Evolutionary conservation across 352 stramenopile species (phyloP).

Genomic region (Thraustotheca clavata): DNA sequence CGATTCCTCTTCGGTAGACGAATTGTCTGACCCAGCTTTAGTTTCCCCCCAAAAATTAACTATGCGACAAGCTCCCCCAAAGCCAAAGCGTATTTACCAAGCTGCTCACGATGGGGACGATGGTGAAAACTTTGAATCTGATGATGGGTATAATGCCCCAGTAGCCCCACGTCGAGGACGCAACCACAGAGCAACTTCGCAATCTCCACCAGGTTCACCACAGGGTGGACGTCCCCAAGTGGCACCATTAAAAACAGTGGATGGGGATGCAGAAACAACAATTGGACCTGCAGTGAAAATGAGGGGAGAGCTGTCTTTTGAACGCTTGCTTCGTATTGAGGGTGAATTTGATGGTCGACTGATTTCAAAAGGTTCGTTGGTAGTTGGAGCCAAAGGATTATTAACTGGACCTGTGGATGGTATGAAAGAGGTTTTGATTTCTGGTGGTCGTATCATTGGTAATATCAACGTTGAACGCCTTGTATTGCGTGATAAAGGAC

Average conservation of each 20-base stretch:
- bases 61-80: slow-evolving; percentile 48
- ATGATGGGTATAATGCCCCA: slow-evolving; percentile 12
- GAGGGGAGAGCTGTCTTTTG: slow-evolving; percentile 87
- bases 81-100: slow-evolving; percentile 59
- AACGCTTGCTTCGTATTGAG: slow-evolving; percentile 82
- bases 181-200: slow-evolving; percentile 39
- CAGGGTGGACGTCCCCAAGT: slow-evolving; percentile 32
- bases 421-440: slow-evolving; percentile 84
- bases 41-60: background rate
- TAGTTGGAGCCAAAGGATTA: slow-evolving; percentile 73
- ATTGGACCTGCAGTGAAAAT: slow-evolving; percentile 78
- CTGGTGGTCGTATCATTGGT: slow-evolving; percentile 77
- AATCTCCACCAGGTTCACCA: slow-evolving; percentile 49
- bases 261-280: slow-evolving; percentile 70
- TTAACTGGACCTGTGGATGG: slow-evolving; percentile 74
- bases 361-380: slow-evolving; percentile 81
- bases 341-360: slow-evolving; percentile 86
- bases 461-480: slow-evolving; percentile 83
- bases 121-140: slow-evolving; percentile 38
- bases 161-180: slow-evolving; percentile 55
- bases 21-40: background rate
- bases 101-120: slow-evolving; percentile 30
- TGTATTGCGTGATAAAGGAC: slow-evolving; percentile 72
- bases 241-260: slow-evolving; percentile 46
- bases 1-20: slow-evolving; percentile 10